These are phyloP conservation scores for Lasiodiplodia citricola DNA, from an alignment of 2,329 filamentous ascomycete genomes.

Conservation along the genomic window DNA sequence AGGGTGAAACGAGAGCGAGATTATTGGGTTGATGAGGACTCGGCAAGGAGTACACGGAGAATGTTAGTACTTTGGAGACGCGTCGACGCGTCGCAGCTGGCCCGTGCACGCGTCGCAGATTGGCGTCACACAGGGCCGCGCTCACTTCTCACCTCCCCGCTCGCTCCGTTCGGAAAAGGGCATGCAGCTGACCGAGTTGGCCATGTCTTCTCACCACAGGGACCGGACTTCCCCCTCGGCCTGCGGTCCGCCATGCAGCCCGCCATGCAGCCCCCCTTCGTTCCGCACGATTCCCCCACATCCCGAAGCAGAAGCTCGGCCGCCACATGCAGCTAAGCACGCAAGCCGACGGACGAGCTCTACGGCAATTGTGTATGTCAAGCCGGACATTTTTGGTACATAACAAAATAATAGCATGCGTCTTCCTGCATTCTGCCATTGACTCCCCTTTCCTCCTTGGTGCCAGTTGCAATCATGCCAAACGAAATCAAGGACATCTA, in stretches of 20 bases:
- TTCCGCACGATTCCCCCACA: slow-evolving; percentile 15
- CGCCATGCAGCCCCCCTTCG: not conserved
- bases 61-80: not conserved
- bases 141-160: not conserved
- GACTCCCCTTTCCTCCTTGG: not conserved
- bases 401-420: slow-evolving; percentile 6
- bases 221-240: slow-evolving; percentile 18
- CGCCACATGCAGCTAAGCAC: slow-evolving; percentile 10
- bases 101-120: not conserved
- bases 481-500: slow-evolving; percentile 39
- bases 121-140: not conserved
- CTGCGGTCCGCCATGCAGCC: slow-evolving; percentile 6
- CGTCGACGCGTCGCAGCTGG: not conserved
- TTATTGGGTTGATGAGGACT: not conserved
- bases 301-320: slow-evolving; percentile 11
- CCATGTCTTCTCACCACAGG: not conserved
- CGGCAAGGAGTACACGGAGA: no score
- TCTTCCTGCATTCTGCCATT: not conserved
- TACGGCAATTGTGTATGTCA: slow-evolving; percentile 17
- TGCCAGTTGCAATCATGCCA: slow-evolving; percentile 11
- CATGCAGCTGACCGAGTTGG: not conserved
- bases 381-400: not conserved
- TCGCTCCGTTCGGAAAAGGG: not conserved
- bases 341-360: not conserved
- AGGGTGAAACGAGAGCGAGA: not conserved